Evolutionary conservation across 805 yeast genomes (phyloP), one percentile per base, ranked within the genome.

Genomic region (Candida verbasci): DNA sequence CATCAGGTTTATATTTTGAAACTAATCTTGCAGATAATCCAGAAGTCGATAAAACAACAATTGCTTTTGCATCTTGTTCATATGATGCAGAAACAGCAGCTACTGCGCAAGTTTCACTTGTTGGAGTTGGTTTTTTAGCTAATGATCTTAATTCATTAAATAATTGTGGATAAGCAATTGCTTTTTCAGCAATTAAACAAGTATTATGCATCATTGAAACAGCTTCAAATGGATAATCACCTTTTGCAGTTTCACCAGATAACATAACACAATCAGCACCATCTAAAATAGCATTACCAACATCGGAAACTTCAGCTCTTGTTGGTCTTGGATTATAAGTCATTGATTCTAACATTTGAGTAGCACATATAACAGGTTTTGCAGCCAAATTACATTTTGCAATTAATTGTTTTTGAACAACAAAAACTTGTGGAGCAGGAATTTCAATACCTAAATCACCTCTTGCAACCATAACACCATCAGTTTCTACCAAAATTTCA

Each of bases 191-290:
- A 58, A 87, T 82, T 58, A 91, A 69, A 59, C 94, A 80, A 47
- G 97, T 93, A 77, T 89, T 91, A 73, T 89, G 96, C 98, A 93
- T 93, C 89, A 93, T 89, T 52, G 89, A 76, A 49, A 93, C 98
- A 46, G 98, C 96, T 76, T 93, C 95, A 47, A 82, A 68, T 65
- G 98, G 98, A 77, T 93, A 93, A 78, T 81, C 80, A 76, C 98
- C 98, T 82, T 93, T 93, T 60, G 98, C 98, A 56, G 98, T 93
- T 76, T 93, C 98, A 67, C 98, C 98, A 41, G 95, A 85, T 65
- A 93, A 80, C 98, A 93, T 93, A 64, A 93, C 97, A 85, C 98
- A 93, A 76, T 93, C 98, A 58, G 97, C 97, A 72, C 98, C 98
- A 62, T 93, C 98, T 63, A 93, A 78, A 51, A 93, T 86, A 55